phyloP scores from a whole-genome alignment of 176 grass and related monocot genomes.

The Oryza glaberrima region DNA sequence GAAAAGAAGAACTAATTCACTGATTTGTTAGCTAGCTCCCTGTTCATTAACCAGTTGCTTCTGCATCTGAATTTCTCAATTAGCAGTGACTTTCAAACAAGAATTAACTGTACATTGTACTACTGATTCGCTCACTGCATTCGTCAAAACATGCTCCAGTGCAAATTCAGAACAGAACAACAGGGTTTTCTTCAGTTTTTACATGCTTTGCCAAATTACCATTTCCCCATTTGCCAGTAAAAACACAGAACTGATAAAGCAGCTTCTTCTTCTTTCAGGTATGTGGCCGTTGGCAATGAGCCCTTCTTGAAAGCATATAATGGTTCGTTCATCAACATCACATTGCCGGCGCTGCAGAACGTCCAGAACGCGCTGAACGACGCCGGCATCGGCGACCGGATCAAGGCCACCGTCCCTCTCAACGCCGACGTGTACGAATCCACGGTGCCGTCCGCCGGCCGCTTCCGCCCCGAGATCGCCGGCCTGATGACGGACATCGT shows the following conservation, averaged over 20 bases:
- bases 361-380: conserved; percentile 69
- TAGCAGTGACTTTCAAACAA: neutral
- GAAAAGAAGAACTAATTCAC: neutral
- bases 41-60: neutral
- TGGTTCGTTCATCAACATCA: conserved; percentile 56
- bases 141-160: neutral
- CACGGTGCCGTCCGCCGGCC: conserved; percentile 63
- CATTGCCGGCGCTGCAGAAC: conserved; percentile 66
- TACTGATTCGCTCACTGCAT: neutral
- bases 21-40: no score
- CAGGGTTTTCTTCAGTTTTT: neutral
- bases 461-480: conserved; percentile 50
- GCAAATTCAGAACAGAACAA: neutral
- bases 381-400: conserved; percentile 57
- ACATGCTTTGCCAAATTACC: neutral
- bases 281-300: conserved; percentile 75
- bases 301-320: conserved; percentile 66
- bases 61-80: neutral
- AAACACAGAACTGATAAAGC: neutral
- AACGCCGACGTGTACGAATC: conserved; percentile 81
- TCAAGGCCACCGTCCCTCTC: conserved; percentile 69
- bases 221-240: neutral
- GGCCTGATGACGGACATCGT: conserved; percentile 72
- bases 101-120: neutral
- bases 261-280: conserved; percentile 42